Base-by-base conservation (phyloP, 1,284 basidiomycete species). In the Boletus hoseneyae region DNA sequence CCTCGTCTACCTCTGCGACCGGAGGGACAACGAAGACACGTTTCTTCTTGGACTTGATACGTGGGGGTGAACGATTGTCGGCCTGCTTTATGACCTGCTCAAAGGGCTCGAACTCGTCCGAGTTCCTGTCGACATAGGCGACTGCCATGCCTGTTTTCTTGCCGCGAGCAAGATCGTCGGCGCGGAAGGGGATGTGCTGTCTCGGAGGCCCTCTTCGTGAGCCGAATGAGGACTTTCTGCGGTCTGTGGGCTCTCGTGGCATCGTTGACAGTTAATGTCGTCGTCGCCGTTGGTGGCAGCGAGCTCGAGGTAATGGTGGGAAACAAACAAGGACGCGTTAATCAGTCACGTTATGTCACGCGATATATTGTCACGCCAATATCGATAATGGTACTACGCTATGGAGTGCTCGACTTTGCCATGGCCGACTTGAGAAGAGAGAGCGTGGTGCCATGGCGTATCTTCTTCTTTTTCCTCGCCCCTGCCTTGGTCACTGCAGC, bases 31-130 rank as follows among this genome's bases (percentile, higher is more conserved):
- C 65, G 39, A 68, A 71, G 52, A 69, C 73, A 62, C 63, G 71
- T 63, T 72, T 77, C 68, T 70, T 79, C 62, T 66, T 71, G 11
- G 61, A 65, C 58, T 74, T 77, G 25, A 76, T 72, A 46, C 70
- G 73, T n/a, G 78, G 79, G 4, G 83, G 83, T 4, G 82, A 76
- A n/a, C 76, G 72, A 47, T 73, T 73, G 67, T 89, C 84, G 0
- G 79, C 85, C 59, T 87, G 83, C 42, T 76, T 73, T 55, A 94
- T 80, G 60, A 93, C 75, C 57, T 83, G 79, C 49, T 84, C 82
- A 60, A 91, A 87, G 11, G 83, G 83, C 67, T 95, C 92, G 65
- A 90, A 91, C 10, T 92, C 94, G 62, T 93, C 88, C 13, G 85
- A 85, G 57, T 83, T 83, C 54, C 81, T 79, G 45, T 83, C 80